Percentiles rank a stretch among this genome's conserved stretches.
Evolutionary conservation across 768 basidiomycete genomes (phyloP).

Genomic region (Cubamyces lactineus): DNA sequence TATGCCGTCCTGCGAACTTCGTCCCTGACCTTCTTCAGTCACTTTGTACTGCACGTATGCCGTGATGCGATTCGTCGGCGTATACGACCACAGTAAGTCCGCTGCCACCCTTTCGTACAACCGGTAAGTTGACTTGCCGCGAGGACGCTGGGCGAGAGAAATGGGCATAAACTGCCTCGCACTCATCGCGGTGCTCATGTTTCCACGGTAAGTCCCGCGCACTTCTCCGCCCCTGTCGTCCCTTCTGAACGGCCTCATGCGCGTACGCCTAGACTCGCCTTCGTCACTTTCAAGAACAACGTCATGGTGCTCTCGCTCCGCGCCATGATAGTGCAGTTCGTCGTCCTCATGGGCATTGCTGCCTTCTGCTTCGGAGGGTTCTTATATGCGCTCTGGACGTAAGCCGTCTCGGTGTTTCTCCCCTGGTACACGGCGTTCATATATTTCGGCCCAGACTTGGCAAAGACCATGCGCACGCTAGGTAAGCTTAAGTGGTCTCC

Average conservation of each 20-base stretch:
- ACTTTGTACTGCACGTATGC: constrained; percentile 80
- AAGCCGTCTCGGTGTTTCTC: constrained; percentile 39
- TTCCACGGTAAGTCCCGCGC: constrained; percentile 62
- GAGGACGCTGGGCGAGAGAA: constrained; percentile 67
- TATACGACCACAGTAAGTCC: constrained; percentile 63
- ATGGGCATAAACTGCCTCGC: constrained; percentile 85
- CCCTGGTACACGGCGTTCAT: not conserved
- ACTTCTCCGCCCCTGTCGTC: too few relatives aligned
- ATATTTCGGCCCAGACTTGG: constrained; percentile 49
- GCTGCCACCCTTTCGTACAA: not conserved
- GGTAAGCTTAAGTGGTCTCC: constrained; percentile 2
- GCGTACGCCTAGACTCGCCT: constrained; percentile 65
- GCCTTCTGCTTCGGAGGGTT: constrained; percentile 93
- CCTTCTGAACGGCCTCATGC: not conserved
- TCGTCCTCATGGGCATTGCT: constrained; percentile 80
- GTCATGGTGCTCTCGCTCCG: constrained; percentile 82
- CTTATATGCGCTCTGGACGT: constrained; percentile 93
- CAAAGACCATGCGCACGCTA: constrained; percentile 58
- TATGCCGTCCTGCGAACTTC: not conserved
- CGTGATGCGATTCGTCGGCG: constrained; percentile 75
- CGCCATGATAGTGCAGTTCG: constrained; percentile 92
- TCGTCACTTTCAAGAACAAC: constrained; percentile 84
- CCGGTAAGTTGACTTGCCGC: not conserved
- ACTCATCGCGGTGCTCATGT: constrained; percentile 87
- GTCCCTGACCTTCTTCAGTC: constrained; percentile 45